These are phyloP conservation scores for Rhodotorula sphaerocarpa DNA, from an alignment of 768 basidiomycete genomes.

Conservation along the genomic window DNA sequence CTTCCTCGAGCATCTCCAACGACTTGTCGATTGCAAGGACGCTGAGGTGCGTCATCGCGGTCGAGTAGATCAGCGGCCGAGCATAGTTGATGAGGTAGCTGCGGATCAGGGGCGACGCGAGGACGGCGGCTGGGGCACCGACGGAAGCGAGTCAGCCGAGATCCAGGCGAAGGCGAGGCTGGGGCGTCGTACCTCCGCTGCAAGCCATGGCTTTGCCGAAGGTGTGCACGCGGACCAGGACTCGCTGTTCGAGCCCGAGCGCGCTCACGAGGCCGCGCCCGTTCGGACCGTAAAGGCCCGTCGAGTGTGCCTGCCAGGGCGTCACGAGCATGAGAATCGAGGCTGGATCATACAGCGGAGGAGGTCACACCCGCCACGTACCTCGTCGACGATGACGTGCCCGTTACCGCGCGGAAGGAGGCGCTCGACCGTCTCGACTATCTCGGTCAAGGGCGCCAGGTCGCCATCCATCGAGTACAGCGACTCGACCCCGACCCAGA, in stretches of 20 bases:
- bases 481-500: slow-evolving; percentile 80
- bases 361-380: neutral
- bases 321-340: neutral
- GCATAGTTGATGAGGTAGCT: slow-evolving; percentile 89
- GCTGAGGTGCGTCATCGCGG: slow-evolving; percentile 67
- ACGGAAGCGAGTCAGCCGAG: neutral
- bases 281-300: slow-evolving; percentile 72
- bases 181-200: slow-evolving; percentile 62
- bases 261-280: slow-evolving; percentile 67
- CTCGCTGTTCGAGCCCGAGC: slow-evolving; percentile 59
- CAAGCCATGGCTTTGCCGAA: slow-evolving; percentile 86
- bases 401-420: slow-evolving; percentile 57
- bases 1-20: slow-evolving; percentile 67
- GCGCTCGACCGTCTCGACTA: slow-evolving; percentile 56
- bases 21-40: slow-evolving; percentile 67
- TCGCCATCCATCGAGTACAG: slow-evolving; percentile 97
- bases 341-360: no score
- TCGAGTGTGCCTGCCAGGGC: slow-evolving; percentile 61
- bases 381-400: slow-evolving; percentile 69
- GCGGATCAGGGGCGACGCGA: slow-evolving; percentile 63
- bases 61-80: slow-evolving; percentile 82
- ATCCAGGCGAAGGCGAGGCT: neutral
- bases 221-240: slow-evolving; percentile 73
- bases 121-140: slow-evolving; percentile 56
- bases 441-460: slow-evolving; percentile 61